phyloP scores from a whole-genome alignment of 176 grass and related monocot species.

The Oryza meyeriana region DNA sequence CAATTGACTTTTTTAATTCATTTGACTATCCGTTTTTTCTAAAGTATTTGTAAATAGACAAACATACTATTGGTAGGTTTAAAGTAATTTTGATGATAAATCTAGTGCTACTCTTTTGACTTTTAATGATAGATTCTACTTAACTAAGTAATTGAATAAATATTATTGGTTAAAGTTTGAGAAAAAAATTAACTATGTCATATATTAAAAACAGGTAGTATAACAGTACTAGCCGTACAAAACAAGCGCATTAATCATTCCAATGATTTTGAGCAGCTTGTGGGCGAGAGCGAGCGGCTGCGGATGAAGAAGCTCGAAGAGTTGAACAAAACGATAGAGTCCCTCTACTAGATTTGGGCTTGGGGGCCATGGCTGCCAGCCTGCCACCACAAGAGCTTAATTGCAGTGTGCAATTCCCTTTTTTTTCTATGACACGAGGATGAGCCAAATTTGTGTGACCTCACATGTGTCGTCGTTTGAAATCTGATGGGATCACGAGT shows the following conservation, averaged over 20 bases:
- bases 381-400: background rate
- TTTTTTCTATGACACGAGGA: background rate
- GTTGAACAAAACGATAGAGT: slow-evolving; percentile 41
- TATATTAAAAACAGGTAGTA: no score
- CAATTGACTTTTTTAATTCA: no score
- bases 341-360: slow-evolving; percentile 14
- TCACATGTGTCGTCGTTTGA: background rate
- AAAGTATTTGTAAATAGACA: no score
- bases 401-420: background rate
- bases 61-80: no score
- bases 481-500: background rate
- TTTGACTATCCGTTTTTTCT: no score
- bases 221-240: no score
- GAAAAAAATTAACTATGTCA: no score
- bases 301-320: slow-evolving; percentile 50
- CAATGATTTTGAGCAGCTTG: background rate
- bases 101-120: no score
- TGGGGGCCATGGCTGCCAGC: background rate
- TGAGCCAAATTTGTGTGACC: background rate
- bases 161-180: no score
- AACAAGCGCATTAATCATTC: background rate
- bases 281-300: slow-evolving; percentile 38
- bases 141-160: no score
- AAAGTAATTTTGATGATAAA: no score
- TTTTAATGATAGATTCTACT: no score